A percentile compares a stretch with the other conserved stretches of the same genome.
These are phyloP conservation scores for Picea glauca DNA, from an alignment of 75 land plant genomes.

Conservation along the genomic window DNA sequence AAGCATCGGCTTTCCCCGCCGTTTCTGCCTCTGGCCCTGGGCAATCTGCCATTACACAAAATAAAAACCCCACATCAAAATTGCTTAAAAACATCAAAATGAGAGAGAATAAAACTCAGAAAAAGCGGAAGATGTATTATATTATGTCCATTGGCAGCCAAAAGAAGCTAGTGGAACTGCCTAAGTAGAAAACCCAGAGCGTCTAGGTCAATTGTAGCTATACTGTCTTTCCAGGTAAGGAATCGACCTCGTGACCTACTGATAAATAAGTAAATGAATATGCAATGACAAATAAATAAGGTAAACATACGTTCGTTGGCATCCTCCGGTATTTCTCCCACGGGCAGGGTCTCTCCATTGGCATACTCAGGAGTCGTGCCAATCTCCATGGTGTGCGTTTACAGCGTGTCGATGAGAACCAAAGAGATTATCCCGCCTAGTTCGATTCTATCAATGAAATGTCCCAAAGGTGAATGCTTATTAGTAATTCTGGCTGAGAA, in stretches of 20 bases:
- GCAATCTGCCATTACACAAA: conserved; percentile 59
- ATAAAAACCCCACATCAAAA: conserved; percentile 8
- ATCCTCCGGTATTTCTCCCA: conserved; percentile 71
- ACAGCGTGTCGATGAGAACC: too few relatives aligned
- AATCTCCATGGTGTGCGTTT: too few relatives aligned
- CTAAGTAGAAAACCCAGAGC: too few relatives aligned
- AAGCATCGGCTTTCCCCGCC: conserved; percentile 88
- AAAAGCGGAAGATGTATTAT: not conserved
- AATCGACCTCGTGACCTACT: not conserved
- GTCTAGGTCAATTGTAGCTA: too few relatives aligned
- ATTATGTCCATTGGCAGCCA: too few relatives aligned
- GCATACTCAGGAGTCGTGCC: too few relatives aligned
- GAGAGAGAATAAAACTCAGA: not conserved
- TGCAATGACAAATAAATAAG: not conserved
- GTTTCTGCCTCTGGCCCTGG: conserved; percentile 90
- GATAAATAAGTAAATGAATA: not conserved
- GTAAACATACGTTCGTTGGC: conserved; percentile 78
- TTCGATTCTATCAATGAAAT: too few relatives aligned
- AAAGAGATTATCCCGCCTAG: too few relatives aligned
- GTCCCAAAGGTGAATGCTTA: too few relatives aligned
- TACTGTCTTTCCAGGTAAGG: not conserved
- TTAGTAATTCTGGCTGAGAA: too few relatives aligned
- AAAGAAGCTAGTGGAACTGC: too few relatives aligned
- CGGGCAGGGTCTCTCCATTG: not conserved
- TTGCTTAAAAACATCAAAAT: not conserved